Evolutionary conservation across 2,329 filamentous ascomycete genomes (phyloP).

Genomic region (Iodosphaeria phyllophila): DNA sequence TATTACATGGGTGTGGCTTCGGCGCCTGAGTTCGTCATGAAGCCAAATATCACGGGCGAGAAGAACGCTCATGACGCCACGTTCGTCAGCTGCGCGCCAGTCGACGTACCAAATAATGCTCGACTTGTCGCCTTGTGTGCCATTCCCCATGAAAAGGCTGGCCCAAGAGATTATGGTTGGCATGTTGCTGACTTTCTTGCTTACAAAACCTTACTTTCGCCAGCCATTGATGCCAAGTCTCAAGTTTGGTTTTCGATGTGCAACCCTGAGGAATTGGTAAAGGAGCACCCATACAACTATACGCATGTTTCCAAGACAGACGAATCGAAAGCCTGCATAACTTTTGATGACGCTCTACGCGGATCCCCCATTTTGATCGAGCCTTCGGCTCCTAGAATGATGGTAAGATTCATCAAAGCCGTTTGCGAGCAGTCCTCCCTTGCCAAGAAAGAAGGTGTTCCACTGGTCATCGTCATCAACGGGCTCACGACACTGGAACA

Average conservation of each 20-base stretch:
- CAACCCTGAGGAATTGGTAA: constrained; percentile 6
- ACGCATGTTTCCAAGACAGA: constrained; percentile 8
- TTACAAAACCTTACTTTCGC: constrained; percentile 10
- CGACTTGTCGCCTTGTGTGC: constrained; percentile 11
- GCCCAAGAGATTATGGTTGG: constrained; percentile 10
- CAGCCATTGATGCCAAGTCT: constrained; percentile 4
- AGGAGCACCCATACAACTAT: constrained; percentile 6
- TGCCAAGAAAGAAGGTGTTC: constrained; percentile 2
- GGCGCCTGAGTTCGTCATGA: no score
- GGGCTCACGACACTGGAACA: constrained; percentile 11
- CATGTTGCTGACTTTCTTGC: constrained; percentile 13
- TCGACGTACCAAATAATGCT: no score
- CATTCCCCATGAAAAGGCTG: constrained; percentile 8
- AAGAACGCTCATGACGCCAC: no score
- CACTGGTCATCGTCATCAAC: constrained; percentile 11
- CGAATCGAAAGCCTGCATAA: constrained; percentile 5
- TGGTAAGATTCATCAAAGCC: constrained; percentile 6
- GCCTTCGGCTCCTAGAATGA: constrained; percentile 5
- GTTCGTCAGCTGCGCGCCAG: no score
- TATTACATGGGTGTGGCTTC: no score
- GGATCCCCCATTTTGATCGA: constrained; percentile 4
- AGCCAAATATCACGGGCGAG: no score
- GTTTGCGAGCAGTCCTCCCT: constrained; percentile 5
- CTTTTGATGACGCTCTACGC: neutral
- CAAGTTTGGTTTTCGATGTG: constrained; percentile 11